Evolutionary conservation across 2,329 filamentous ascomycete genomes (phyloP), one percentile per base, ranked within the genome.

Genomic region (Zalaria obscura): DNA sequence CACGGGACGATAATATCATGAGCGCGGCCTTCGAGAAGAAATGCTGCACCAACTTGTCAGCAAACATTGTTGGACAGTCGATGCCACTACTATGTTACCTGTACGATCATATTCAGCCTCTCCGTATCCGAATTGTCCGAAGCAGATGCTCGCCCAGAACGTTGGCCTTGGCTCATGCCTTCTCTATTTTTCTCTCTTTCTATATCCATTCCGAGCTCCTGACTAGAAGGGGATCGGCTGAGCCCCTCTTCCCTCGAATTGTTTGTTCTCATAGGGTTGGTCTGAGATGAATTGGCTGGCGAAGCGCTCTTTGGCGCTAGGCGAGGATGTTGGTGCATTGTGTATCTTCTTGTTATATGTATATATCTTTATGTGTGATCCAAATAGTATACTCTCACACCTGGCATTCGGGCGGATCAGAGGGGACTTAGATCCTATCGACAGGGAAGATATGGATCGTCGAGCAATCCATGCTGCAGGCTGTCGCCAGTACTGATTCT

Each of bases 21-120:
- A 91, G 74, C 33, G 87, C 85, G 31, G 84, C 80, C 67, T 95
- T 96, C 50, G 78, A 79, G 59, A 88, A 84, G 62, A 93, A 91
- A 59, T 95, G 94, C 87, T 95, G 54, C 9, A 41, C 7, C 41
- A 40, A 35, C 27, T 10, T 34, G 27, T 29, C 28, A 35, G 35
- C 32, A 29, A 5, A n/a, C 11, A 5, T 7, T 29, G 18, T n/a
- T 3, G 6, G 32, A 6, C 33, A 3, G 35, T 51, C 42, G 51
- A 47, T 43, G 42, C 11, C 29, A 36, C 18, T 29, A 11, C 33
- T 8, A 25, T 26, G 11, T 8, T 37, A 93, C 87, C 74, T 91
- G 85, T 53, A 95, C 80, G 55, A 96, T 91, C 65, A 94, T 87
- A 60, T 93, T 91, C 51, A 95, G 70, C 67, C 91, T 91, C 73